phyloP scores from a whole-genome alignment of 768 basidiomycete species.

The Lentinula aciculospora region DNA sequence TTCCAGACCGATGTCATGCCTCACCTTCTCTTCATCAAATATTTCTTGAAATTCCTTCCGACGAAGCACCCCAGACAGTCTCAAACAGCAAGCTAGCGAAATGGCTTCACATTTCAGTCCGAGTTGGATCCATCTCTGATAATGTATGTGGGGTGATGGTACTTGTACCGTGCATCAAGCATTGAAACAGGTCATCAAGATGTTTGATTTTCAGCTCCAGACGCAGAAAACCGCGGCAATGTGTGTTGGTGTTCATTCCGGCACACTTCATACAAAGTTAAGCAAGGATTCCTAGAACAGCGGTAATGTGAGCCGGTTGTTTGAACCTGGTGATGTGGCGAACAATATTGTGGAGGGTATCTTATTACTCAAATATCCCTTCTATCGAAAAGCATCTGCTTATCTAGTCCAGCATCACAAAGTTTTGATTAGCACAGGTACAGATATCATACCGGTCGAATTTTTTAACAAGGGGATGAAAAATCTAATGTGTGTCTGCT shows the following conservation, averaged over 20 bases:
- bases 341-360: constrained; percentile 34
- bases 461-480: no score
- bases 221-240: constrained; percentile 42
- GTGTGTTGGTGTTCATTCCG: constrained; percentile 52
- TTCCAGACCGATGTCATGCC: constrained; percentile 57
- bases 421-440: no score
- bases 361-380: no score
- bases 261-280: constrained; percentile 55
- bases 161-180: constrained; percentile 55
- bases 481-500: no score
- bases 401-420: no score
- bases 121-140: constrained; percentile 54
- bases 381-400: no score
- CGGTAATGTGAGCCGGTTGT: constrained; percentile 28
- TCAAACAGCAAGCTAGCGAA: constrained; percentile 28
- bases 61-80: constrained; percentile 9
- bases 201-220: constrained; percentile 50
- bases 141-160: constrained; percentile 58
- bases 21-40: constrained; percentile 56
- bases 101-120: constrained; percentile 57
- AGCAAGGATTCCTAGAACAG: constrained; percentile 49
- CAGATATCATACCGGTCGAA: no score
- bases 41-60: constrained; percentile 56
- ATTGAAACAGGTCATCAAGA: constrained; percentile 57
- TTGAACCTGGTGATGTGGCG: constrained; percentile 48